Evolutionary conservation across 352 stramenopile species (phyloP).

Genomic region (Aphanomyces cochlioides): DNA sequence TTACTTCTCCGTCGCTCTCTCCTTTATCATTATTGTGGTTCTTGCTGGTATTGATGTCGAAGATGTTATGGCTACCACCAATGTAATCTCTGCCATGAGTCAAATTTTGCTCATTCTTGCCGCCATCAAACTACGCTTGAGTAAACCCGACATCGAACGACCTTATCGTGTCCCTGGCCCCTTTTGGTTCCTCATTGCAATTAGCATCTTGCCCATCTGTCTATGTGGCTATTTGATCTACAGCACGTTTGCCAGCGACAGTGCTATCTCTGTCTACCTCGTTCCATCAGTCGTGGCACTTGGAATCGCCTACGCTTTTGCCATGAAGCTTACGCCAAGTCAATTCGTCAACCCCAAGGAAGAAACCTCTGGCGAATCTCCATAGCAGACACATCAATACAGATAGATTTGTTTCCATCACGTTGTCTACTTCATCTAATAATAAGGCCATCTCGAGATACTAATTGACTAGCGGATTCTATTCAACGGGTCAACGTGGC

Average conservation of each 20-base stretch:
- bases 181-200: not conserved
- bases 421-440: too few relatives aligned
- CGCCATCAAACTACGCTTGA: slow-evolving; percentile 82
- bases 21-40: slow-evolving; percentile 40
- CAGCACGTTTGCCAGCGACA: not conserved
- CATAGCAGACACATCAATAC: not conserved
- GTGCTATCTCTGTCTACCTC: not conserved
- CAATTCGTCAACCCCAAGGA: slow-evolving; percentile 5
- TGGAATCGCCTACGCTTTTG: not conserved
- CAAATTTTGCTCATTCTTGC: slow-evolving; percentile 88
- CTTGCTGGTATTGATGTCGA: slow-evolving; percentile 60
- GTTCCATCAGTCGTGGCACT: not conserved
- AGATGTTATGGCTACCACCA: slow-evolving; percentile 80
- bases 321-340: slow-evolving; percentile 7
- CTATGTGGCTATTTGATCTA: slow-evolving; percentile 17
- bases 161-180: slow-evolving; percentile 39
- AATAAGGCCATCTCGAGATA: too few relatives aligned
- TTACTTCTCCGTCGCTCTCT: slow-evolving; percentile 38
- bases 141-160: slow-evolving; percentile 56
- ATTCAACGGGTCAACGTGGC: too few relatives aligned
- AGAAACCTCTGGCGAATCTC: not conserved
- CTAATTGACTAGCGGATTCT: too few relatives aligned
- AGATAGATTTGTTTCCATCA: too few relatives aligned
- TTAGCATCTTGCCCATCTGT: not conserved
- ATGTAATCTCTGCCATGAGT: slow-evolving; percentile 83